These are phyloP conservation scores for Tephrocybe sp. DNA, from an alignment of 768 basidiomycete genomes.

Conservation along the genomic window DNA sequence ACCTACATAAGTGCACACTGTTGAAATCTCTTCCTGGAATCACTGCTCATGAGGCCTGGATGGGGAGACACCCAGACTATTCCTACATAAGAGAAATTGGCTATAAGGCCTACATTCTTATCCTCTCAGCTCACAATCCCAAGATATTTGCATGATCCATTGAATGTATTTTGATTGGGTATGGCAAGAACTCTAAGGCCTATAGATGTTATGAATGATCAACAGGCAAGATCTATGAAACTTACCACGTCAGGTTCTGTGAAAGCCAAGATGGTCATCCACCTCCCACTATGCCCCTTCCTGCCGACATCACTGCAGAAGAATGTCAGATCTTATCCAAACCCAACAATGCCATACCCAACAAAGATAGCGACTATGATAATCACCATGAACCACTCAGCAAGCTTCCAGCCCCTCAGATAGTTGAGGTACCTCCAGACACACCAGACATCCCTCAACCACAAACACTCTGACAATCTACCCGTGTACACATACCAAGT, in stretches of 20 bases:
- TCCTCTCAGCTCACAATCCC: conserved; percentile 29
- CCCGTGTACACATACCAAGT: no score
- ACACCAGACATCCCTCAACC: no score
- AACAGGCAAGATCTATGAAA: conserved; percentile 17
- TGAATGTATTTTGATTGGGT: conserved; percentile 40
- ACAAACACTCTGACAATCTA: no score
- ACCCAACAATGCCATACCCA: no score
- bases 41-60: no score
- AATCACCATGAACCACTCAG: no score
- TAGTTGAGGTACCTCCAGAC: no score
- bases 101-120: conserved; percentile 32
- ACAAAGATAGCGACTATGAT: no score
- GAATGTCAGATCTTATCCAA: not conserved
- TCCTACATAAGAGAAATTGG: conserved; percentile 32
- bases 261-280: conserved; percentile 2
- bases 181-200: conserved; percentile 30
- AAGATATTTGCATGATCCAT: conserved; percentile 22
- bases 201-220: not conserved
- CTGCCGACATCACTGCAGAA: not conserved
- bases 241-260: conserved; percentile 25
- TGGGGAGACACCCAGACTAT: conserved; percentile 25
- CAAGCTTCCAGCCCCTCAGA: no score
- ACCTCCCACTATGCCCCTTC: not conserved
- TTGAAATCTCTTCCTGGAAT: no score
- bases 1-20: no score